Evolutionary conservation across 768 basidiomycete genomes (phyloP).

Genomic region (Sarcodon sp.): DNA sequence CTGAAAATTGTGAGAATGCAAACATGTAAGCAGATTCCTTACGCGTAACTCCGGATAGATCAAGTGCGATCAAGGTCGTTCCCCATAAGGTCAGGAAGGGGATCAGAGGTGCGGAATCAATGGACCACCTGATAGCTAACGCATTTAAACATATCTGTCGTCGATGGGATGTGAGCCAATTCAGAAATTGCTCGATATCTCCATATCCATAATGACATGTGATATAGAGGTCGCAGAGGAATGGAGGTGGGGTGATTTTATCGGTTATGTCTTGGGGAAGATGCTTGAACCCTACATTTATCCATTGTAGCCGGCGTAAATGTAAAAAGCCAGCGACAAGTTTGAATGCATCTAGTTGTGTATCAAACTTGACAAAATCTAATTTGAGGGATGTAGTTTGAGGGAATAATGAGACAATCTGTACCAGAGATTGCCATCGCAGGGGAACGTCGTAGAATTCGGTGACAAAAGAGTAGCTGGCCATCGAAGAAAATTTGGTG

Average conservation of each 20-base stretch:
- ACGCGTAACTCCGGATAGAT: too few species aligned
- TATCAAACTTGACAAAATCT: not conserved
- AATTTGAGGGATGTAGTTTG: not conserved
- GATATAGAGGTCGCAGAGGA: not conserved
- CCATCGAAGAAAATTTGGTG: not conserved
- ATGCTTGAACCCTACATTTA: not conserved
- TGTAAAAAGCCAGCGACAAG: not conserved
- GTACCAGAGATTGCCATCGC: not conserved
- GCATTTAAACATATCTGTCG: too few species aligned
- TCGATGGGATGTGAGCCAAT: too few species aligned
- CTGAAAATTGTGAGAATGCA: too few species aligned
- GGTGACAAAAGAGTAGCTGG: not conserved
- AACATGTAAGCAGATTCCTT: too few species aligned
- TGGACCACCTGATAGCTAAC: too few species aligned
- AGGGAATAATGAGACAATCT: not conserved
- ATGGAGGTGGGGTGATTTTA: not conserved
- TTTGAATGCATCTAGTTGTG: not conserved
- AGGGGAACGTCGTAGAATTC: not conserved
- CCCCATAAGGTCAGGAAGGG: too few species aligned
- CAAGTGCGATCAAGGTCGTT: too few species aligned
- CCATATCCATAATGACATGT: too few species aligned
- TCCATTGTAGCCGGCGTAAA: not conserved
- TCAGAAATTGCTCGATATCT: too few species aligned
- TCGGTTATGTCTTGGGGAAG: not conserved
- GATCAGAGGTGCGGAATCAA: too few species aligned